These are phyloP conservation scores for Lactifluus rugatus DNA, from an alignment of 768 basidiomycete genomes.

Conservation along the genomic window DNA sequence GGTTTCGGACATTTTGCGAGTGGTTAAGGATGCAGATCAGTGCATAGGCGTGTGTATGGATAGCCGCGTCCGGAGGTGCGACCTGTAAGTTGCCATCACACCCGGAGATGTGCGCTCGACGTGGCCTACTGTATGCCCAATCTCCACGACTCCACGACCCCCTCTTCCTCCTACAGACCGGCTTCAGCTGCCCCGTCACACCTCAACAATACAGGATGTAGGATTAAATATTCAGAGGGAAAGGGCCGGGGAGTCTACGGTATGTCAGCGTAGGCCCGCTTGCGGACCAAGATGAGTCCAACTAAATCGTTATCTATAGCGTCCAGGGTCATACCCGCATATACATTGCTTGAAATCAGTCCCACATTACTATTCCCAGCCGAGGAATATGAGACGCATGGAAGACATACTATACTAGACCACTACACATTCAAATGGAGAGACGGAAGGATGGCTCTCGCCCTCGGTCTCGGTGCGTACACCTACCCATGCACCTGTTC, in stretches of 20 bases:
- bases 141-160: slow-evolving; percentile 10
- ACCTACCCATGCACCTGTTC: background rate
- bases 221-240: slow-evolving; percentile 33
- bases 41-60: background rate
- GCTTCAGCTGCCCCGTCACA: background rate
- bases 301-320: slow-evolving; percentile 28
- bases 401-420: slow-evolving; percentile 54
- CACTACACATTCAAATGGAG: slow-evolving; percentile 72
- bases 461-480: slow-evolving; percentile 24
- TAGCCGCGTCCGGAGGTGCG: background rate
- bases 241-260: slow-evolving; percentile 63
- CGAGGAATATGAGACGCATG: slow-evolving; percentile 60
- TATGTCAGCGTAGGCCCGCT: slow-evolving; percentile 23
- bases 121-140: slow-evolving; percentile 9
- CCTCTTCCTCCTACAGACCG: background rate
- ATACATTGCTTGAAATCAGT: slow-evolving; percentile 70
- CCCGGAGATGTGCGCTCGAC: slow-evolving; percentile 5
- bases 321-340: slow-evolving; percentile 41
- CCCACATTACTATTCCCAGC: slow-evolving; percentile 71
- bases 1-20: slow-evolving; percentile 10
- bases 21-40: background rate
- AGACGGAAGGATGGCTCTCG: slow-evolving; percentile 67
- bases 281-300: background rate
- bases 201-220: slow-evolving; percentile 31
- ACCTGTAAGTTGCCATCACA: background rate